A percentile compares a stretch with the other conserved stretches of the same genome.
These are phyloP conservation scores for Priceomyces carsonii DNA, from an alignment of 805 yeast genomes.

Conservation along the genomic window DNA sequence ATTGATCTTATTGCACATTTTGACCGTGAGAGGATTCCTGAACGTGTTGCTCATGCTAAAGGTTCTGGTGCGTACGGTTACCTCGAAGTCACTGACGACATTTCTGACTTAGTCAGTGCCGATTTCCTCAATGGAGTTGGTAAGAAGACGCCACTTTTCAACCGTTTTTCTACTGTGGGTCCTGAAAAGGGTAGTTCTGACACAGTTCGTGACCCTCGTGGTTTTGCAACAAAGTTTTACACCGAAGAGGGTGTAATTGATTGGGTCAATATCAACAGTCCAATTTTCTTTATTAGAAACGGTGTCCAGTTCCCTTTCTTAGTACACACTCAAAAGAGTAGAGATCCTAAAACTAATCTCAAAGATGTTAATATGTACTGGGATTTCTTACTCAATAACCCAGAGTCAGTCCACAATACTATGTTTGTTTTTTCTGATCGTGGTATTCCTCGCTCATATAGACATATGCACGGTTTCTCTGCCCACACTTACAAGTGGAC, in stretches of 20 bases:
- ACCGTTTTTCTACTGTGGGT: constrained; percentile 85
- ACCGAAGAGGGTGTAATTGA: constrained; percentile 85
- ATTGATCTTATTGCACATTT: constrained; percentile 83
- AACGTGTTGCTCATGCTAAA: constrained; percentile 90
- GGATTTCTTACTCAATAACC: constrained; percentile 75
- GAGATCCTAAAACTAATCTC: constrained; percentile 76
- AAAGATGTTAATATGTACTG: constrained; percentile 81
- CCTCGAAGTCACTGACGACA: constrained; percentile 84
- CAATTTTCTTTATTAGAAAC: constrained; percentile 81
- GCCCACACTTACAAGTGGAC: constrained; percentile 85
- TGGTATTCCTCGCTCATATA: constrained; percentile 74
- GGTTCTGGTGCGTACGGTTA: constrained; percentile 90
- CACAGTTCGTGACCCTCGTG: constrained; percentile 85
- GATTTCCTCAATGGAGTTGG: constrained; percentile 73
- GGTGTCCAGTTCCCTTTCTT: constrained; percentile 84
- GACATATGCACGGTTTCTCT: constrained; percentile 83
- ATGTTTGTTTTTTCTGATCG: constrained; percentile 72
- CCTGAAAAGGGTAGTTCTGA: constrained; percentile 82
- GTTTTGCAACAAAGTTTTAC: constrained; percentile 75
- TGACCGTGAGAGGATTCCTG: constrained; percentile 88
- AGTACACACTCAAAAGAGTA: constrained; percentile 85
- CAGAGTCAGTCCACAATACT: constrained; percentile 74
- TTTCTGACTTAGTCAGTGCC: constrained; percentile 67
- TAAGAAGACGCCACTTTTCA: constrained; percentile 69
- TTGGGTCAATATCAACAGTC: constrained; percentile 84